These are phyloP conservation scores for Rosa chinensis DNA, from an alignment of 306 rosid genomes.

Conservation along the genomic window DNA sequence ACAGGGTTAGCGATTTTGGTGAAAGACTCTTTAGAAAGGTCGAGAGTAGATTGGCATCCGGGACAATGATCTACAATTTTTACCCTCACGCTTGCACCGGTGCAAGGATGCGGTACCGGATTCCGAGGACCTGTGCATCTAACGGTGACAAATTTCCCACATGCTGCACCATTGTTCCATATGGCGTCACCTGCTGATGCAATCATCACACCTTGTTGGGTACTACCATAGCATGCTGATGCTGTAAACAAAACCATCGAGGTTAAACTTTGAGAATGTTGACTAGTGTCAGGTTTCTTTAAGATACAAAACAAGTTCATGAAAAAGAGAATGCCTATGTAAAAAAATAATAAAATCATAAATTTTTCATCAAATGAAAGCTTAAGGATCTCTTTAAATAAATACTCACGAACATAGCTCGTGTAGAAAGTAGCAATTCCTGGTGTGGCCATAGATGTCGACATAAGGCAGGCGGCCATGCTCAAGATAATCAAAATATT, in stretches of 20 bases:
- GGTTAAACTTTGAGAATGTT: background rate
- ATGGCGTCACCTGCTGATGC: background rate
- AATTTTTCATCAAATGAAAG: too few relatives aligned
- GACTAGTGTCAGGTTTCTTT: background rate
- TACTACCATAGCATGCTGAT: background rate
- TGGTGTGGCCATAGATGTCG: background rate
- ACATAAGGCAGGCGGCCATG: background rate
- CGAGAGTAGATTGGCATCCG: slow-evolving; percentile 14
- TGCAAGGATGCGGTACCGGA: slow-evolving; percentile 18
- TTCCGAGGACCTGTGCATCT: slow-evolving; percentile 7
- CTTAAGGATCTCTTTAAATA: too few relatives aligned
- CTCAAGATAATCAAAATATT: background rate
- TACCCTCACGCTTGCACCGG: background rate
- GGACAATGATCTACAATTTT: slow-evolving; percentile 29
- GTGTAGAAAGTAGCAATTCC: background rate
- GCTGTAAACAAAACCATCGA: background rate
- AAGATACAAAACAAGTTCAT: background rate
- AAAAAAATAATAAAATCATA: too few relatives aligned
- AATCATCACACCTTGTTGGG: background rate
- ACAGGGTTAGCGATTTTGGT: slow-evolving; percentile 15
- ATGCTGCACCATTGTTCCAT: background rate
- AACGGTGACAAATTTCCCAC: background rate
- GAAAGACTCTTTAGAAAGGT: slow-evolving; percentile 30
- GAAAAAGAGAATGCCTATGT: background rate
- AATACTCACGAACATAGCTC: background rate